phyloP scores from a whole-genome alignment of 495 filamentous ascomycete species.

The Neurospora sp. region DNA sequence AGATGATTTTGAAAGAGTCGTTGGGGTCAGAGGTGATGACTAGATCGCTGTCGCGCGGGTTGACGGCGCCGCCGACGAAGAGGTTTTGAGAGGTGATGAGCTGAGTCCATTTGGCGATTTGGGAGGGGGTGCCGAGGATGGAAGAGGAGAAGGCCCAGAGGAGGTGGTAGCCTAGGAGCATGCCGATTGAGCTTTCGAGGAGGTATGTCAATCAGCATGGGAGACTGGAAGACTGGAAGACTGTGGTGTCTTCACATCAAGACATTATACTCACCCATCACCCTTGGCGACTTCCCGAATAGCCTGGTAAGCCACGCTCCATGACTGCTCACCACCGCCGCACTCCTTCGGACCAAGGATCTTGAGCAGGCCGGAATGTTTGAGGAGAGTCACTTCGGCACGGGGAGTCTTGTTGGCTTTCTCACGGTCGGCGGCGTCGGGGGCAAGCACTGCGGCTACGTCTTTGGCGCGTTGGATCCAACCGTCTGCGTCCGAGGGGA shows the following conservation, averaged over 20 bases:
- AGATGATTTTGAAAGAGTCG: constrained; percentile 31
- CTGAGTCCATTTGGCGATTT: constrained; percentile 40
- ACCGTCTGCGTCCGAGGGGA: constrained; percentile 32
- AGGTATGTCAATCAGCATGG: background rate
- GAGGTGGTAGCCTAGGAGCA: constrained; percentile 52
- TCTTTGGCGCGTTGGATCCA: constrained; percentile 45
- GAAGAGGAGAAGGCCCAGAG: constrained; percentile 49
- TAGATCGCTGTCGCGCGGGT: constrained; percentile 49
- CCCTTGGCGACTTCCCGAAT: constrained; percentile 50
- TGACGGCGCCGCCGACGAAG: constrained; percentile 52
- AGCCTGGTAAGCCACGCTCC: constrained; percentile 45
- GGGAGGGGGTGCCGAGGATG: constrained; percentile 46
- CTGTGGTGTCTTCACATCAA: no score
- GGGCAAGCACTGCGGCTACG: constrained; percentile 41
- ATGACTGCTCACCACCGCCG: constrained; percentile 48
- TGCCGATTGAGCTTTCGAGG: constrained; percentile 37
- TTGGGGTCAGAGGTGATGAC: constrained; percentile 42
- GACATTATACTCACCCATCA: constrained; percentile 33
- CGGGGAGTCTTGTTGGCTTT: constrained; percentile 46
- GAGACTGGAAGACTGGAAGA: no score
- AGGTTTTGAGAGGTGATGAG: constrained; percentile 49
- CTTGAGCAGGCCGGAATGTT: constrained; percentile 46
- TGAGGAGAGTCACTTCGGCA: constrained; percentile 47
- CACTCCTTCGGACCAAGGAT: constrained; percentile 44
- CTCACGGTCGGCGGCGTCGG: constrained; percentile 43